phyloP scores from a whole-genome alignment of 2,329 filamentous ascomycete genomes.

The Cadophora sp. region DNA sequence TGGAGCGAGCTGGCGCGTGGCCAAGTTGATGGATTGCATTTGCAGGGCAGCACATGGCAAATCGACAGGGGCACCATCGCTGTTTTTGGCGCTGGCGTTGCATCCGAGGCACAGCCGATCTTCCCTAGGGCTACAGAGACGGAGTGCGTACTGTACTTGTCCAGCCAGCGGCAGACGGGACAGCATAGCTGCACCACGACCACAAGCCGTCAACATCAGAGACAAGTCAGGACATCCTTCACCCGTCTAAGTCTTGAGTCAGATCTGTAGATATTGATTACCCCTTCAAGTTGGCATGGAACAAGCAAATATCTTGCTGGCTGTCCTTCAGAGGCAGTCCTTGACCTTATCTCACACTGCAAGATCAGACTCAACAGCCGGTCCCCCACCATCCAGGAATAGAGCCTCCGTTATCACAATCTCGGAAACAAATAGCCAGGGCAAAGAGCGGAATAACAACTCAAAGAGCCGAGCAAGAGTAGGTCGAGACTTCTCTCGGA shows the following conservation, averaged over 20 bases:
- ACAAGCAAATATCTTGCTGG: neutral
- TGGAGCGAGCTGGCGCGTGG: slow-evolving; percentile 5
- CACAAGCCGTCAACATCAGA: neutral
- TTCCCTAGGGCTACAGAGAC: neutral
- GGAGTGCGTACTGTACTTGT: too few relatives aligned
- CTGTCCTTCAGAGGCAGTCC: neutral
- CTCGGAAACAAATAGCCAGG: neutral
- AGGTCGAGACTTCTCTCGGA: neutral
- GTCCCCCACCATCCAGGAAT: neutral
- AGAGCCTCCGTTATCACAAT: slow-evolving; percentile 10
- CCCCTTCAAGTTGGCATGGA: neutral
- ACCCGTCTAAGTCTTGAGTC: neutral
- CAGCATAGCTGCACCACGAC: neutral
- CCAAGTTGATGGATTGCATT: neutral
- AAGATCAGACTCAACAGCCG: neutral
- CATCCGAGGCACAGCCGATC: neutral
- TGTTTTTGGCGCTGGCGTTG: neutral
- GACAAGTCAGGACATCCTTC: neutral
- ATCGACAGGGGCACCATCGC: neutral
- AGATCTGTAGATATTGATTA: neutral
- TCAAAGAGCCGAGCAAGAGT: neutral
- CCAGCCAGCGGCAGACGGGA: neutral
- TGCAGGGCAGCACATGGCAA: neutral
- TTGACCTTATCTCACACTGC: neutral
- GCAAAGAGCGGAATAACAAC: neutral